Conservation (phyloP, 805 yeast genomes). For the Wickerhamomyces chambardii region DNA sequence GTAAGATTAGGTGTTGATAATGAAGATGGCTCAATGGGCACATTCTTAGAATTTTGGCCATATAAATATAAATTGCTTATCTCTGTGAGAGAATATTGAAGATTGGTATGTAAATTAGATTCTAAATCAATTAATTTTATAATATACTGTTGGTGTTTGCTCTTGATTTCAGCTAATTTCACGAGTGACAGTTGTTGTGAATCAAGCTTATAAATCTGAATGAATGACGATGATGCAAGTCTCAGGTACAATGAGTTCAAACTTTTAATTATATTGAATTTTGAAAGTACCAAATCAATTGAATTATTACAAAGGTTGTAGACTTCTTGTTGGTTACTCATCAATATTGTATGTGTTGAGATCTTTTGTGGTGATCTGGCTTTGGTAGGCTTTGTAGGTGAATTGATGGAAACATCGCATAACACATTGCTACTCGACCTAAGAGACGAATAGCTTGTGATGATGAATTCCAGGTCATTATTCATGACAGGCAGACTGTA, state of each 20-base stretch:
- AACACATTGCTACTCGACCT: constrained; percentile 12
- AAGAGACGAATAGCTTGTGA: constrained; percentile 13
- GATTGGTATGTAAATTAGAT: constrained; percentile 3
- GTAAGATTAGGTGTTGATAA: too few relatives aligned
- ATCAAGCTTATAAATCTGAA: constrained; percentile 11
- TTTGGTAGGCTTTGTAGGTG: constrained; percentile 12
- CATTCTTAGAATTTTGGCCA: background rate
- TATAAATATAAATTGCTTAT: background rate
- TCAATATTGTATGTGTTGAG: background rate
- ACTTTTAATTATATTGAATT: constrained; percentile 6
- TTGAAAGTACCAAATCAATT: constrained; percentile 11
- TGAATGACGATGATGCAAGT: constrained; percentile 13
- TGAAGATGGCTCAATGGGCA: too few relatives aligned
- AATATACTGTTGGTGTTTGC: constrained; percentile 13
- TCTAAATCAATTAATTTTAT: constrained; percentile 16
- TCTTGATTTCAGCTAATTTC: constrained; percentile 3
- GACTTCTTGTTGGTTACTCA: constrained; percentile 8
- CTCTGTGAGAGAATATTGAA: constrained; percentile 1
- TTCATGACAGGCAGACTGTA: too few relatives aligned
- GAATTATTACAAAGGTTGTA: constrained; percentile 12
- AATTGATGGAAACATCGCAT: constrained; percentile 10
- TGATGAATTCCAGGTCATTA: constrained; percentile 15
- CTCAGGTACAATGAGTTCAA: constrained; percentile 10
- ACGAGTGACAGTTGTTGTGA: background rate
- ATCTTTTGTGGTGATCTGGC: constrained; percentile 6